Percentiles rank a stretch among this genome's conserved stretches.
These are phyloP conservation scores for Cryptococcus sp. DNA, from an alignment of 1,284 basidiomycete genomes.

Conservation along the genomic window DNA sequence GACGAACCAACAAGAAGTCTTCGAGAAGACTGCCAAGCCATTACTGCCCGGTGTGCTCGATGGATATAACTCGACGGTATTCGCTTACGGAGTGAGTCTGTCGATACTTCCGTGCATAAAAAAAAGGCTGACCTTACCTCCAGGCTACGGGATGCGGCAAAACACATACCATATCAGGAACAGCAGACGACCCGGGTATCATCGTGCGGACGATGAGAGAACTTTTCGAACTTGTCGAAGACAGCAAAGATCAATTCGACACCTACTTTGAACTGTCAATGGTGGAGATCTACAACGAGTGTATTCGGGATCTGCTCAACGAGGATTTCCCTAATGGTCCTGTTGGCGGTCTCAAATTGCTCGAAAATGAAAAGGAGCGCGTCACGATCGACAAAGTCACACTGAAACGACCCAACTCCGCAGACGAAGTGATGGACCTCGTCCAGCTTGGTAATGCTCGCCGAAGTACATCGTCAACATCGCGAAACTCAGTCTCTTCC, in stretches of 20 bases:
- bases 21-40: constrained; percentile 78
- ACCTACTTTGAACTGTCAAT: constrained; percentile 88
- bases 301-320: constrained; percentile 89
- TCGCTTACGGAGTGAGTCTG: constrained; percentile 87
- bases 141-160: constrained; percentile 98
- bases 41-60: constrained; percentile 79
- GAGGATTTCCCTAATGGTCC: constrained; percentile 63
- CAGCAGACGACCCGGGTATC: constrained; percentile 79
- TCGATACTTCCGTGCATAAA: background rate
- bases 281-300: constrained; percentile 97
- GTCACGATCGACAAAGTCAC: constrained; percentile 85
- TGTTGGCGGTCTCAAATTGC: constrained; percentile 81
- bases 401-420: constrained; percentile 73
- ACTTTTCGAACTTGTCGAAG: constrained; percentile 84
- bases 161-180: constrained; percentile 95
- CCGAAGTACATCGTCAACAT: constrained; percentile 86
- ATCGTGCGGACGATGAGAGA: constrained; percentile 97
- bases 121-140: background rate
- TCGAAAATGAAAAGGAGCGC: constrained; percentile 76
- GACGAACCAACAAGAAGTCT: constrained; percentile 79
- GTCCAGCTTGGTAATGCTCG: constrained; percentile 83
- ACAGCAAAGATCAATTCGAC: constrained; percentile 75
- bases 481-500: constrained; percentile 91
- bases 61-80: constrained; percentile 95
- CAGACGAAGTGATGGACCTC: constrained; percentile 89